phyloP scores from a whole-genome alignment of 371 early-diverging fungal genomes.

The Lichtheimia hyalospora region DNA sequence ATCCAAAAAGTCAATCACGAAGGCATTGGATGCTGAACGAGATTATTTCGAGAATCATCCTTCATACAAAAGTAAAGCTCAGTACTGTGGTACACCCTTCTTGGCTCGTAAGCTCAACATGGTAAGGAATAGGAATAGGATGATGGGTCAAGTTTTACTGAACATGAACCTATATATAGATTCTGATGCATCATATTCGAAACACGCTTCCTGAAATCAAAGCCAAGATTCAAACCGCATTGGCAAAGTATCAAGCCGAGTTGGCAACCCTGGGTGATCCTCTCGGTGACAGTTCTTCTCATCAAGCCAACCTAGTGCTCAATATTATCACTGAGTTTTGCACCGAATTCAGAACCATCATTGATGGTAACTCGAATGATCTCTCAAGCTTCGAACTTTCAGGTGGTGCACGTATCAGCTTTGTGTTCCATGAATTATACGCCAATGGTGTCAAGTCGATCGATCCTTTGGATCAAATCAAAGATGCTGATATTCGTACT shows the following conservation, averaged over 20 bases:
- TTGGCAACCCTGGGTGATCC: slow-evolving; percentile 91
- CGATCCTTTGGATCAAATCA: slow-evolving; percentile 97
- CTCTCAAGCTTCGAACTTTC: slow-evolving; percentile 92
- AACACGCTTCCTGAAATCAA: slow-evolving; percentile 98
- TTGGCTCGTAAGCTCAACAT: slow-evolving; percentile 94
- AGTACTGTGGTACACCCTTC: slow-evolving; percentile 99
- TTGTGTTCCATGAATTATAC: slow-evolving; percentile 98
- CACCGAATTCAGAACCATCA: slow-evolving; percentile 90
- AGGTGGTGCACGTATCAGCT: slow-evolving; percentile 98
- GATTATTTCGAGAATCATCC: slow-evolving; percentile 93
- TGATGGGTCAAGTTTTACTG: no score
- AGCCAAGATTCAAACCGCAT: slow-evolving; percentile 84
- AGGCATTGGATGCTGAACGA: slow-evolving; percentile 89
- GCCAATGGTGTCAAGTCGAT: slow-evolving; percentile 87
- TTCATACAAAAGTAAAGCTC: slow-evolving; percentile 93
- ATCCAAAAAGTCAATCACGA: slow-evolving; percentile 82
- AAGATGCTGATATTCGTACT: slow-evolving; percentile 97
- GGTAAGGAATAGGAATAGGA: slow-evolving; percentile 12
- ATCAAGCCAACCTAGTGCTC: slow-evolving; percentile 81
- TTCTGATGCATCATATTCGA: slow-evolving; percentile 88
- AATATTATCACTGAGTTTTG: slow-evolving; percentile 97
- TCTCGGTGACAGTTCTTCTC: slow-evolving; percentile 56
- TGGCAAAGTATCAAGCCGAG: slow-evolving; percentile 85
- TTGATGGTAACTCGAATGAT: slow-evolving; percentile 94
- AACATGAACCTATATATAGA: slow-evolving; percentile 19